Percentiles rank a stretch among this genome's conserved stretches.
Conservation (phyloP, 169 alveolate genomes). For the Plasmodium inui region DNA sequence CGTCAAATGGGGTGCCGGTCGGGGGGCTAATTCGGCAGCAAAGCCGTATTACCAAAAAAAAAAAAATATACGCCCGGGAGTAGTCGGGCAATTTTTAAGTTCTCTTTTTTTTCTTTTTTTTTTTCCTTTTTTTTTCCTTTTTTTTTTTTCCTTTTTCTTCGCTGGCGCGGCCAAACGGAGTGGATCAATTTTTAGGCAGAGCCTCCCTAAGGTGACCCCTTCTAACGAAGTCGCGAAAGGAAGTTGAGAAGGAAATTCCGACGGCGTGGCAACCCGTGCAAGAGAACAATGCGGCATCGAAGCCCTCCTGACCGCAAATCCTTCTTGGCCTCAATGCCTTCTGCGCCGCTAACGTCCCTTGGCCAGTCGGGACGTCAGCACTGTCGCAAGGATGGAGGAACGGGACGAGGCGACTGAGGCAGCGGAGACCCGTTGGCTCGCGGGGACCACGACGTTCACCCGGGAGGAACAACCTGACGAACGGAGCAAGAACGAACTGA, state of each 20-base stretch:
- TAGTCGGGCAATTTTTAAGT: background rate
- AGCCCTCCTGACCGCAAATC: too few relatives aligned
- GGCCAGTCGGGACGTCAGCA: background rate
- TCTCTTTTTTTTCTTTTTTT: too few relatives aligned
- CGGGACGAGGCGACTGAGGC: background rate
- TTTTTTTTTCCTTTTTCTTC: too few relatives aligned
- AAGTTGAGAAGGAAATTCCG: background rate
- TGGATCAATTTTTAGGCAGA: background rate
- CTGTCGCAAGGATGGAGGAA: background rate
- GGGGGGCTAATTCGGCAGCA: background rate
- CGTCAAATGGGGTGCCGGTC: background rate
- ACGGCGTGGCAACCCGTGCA: background rate
- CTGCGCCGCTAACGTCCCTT: background rate
- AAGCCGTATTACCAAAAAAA: background rate
- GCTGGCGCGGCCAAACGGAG: background rate
- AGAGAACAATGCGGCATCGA: background rate
- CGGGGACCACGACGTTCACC: background rate
- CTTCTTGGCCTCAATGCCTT: background rate
- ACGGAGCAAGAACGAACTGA: slow-evolving; percentile 11
- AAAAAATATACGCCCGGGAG: background rate
- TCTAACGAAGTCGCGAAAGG: background rate
- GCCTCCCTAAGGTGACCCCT: background rate
- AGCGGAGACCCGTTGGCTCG: background rate
- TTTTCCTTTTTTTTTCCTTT: background rate
- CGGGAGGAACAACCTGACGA: background rate